phyloP scores from a whole-genome alignment of 129 eudicot genomes.

The Tagetes erecta region DNA sequence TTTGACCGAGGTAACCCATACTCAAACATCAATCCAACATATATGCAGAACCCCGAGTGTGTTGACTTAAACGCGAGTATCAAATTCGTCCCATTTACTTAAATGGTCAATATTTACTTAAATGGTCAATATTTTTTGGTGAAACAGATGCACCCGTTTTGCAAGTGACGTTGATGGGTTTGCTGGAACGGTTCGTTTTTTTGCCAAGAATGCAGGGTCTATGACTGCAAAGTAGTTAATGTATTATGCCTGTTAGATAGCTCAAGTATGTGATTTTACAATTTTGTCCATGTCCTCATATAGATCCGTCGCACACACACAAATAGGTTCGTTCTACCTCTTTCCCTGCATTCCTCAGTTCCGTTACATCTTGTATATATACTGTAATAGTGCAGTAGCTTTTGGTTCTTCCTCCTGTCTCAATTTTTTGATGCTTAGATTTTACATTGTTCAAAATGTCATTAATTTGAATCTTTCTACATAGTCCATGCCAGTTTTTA shows the following conservation, averaged over 20 bases:
- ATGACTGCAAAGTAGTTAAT: constrained; percentile 10
- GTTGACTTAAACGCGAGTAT: neutral
- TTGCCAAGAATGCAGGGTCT: neutral
- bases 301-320: neutral
- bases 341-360: neutral
- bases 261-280: constrained; percentile 11
- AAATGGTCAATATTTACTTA: neutral
- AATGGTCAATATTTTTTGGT: neutral
- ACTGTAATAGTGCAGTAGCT: neutral
- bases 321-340: neutral
- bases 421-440: neutral
- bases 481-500: neutral
- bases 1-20: constrained; percentile 37
- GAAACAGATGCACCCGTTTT: constrained; percentile 10
- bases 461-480: neutral
- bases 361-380: neutral
- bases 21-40: neutral
- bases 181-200: neutral
- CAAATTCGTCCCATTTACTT: neutral
- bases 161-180: constrained; percentile 8
- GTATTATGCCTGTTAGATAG: constrained; percentile 8
- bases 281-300: neutral
- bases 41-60: neutral
- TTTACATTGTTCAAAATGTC: neutral
- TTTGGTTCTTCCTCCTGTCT: constrained; percentile 5